Percentiles rank a stretch among this genome's conserved stretches.
These are phyloP conservation scores for Magnusiomyces suaveolens DNA, from an alignment of 1,139 yeast genomes.

Conservation along the genomic window DNA sequence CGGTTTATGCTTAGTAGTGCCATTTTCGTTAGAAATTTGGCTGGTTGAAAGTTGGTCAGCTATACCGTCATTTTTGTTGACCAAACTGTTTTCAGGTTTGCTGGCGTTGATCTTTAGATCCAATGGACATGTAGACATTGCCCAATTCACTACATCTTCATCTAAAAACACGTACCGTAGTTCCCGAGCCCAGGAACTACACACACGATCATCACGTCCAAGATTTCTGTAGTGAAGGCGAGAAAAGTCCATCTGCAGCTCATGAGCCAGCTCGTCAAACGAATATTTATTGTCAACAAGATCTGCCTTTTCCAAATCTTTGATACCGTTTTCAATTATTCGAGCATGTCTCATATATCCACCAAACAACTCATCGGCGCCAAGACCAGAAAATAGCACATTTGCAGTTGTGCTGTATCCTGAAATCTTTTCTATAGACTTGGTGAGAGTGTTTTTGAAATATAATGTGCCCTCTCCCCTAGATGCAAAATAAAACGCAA, in stretches of 20 bases:
- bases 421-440: conserved; percentile 13
- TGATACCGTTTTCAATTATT: conserved; percentile 7
- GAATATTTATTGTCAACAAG: background rate
- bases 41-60: background rate
- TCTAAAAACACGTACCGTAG: conserved; percentile 83
- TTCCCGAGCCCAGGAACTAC: conserved; percentile 81
- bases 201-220: conserved; percentile 85
- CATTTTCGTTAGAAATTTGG: too few relatives aligned
- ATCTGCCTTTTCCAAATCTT: background rate
- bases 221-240: conserved; percentile 70
- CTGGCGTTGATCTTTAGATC: conserved; percentile 24
- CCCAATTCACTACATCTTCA: conserved; percentile 46
- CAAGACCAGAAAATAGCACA: conserved; percentile 84
- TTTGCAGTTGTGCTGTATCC: conserved; percentile 45
- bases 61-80: background rate
- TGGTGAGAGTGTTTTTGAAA: background rate
- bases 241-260: conserved; percentile 58
- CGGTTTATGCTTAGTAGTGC: background rate
- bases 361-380: conserved; percentile 92
- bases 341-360: conserved; percentile 78
- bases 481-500: conserved; percentile 89
- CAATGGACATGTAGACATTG: conserved; percentile 32
- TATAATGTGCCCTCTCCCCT: conserved; percentile 39
- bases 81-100: conserved; percentile 9
- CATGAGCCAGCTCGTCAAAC: conserved; percentile 35